These are phyloP conservation scores for Penicillium lagena DNA, from an alignment of 495 filamentous ascomycete species.

Conservation along the genomic window DNA sequence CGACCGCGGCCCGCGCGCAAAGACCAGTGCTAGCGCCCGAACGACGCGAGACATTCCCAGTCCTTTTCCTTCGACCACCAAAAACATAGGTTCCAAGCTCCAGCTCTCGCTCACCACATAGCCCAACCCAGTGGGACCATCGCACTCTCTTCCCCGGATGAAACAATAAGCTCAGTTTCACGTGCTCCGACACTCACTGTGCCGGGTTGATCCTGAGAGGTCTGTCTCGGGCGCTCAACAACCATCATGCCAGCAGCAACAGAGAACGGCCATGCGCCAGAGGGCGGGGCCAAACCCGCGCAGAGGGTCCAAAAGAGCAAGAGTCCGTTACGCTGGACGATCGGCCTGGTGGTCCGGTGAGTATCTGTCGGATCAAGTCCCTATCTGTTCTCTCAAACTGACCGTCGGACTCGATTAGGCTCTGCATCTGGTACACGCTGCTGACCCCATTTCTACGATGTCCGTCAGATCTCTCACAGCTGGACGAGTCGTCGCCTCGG, in stretches of 20 bases:
- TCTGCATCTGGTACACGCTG: conserved; percentile 80
- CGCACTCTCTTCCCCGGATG: background rate
- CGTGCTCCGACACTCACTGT: background rate
- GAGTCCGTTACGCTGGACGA: conserved; percentile 39
- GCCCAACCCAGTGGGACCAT: no score
- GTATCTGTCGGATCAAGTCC: conserved; percentile 6
- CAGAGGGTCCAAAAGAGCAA: conserved; percentile 18
- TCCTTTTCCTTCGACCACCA: no score
- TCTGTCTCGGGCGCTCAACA: conserved; percentile 6
- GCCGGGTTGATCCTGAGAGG: background rate
- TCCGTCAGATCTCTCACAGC: conserved; percentile 58
- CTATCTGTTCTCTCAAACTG: background rate
- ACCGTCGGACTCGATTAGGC: conserved; percentile 33
- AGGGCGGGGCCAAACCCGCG: conserved; percentile 10
- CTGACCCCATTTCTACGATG: conserved; percentile 76
- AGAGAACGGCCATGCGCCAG: conserved; percentile 25
- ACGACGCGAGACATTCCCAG: conserved; percentile 20
- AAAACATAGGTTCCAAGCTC: background rate
- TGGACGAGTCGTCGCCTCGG: conserved; percentile 63
- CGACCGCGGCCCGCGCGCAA: conserved; percentile 17
- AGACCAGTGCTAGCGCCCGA: conserved; percentile 15
- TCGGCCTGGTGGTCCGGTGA: conserved; percentile 60
- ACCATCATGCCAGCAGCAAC: conserved; percentile 13
- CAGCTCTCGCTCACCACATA: background rate
- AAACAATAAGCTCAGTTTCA: background rate